These are phyloP conservation scores for Pichia sp. DNA, from an alignment of 1,139 yeast genomes.

Conservation along the genomic window DNA sequence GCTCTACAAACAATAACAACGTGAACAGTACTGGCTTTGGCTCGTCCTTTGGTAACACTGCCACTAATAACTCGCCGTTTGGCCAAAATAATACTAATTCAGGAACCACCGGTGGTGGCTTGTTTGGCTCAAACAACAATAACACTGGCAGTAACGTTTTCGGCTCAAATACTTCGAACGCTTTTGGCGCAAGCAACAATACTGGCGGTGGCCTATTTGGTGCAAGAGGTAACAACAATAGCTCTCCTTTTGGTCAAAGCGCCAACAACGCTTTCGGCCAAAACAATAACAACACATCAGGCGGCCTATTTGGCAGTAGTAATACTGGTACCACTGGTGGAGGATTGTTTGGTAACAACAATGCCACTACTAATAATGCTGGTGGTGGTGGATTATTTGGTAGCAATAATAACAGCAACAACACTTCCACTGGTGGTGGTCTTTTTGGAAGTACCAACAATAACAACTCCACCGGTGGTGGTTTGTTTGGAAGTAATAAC, in stretches of 20 bases:
- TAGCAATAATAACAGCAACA: conserved; percentile 19
- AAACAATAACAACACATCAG: conserved; percentile 15
- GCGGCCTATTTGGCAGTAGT: conserved; percentile 18
- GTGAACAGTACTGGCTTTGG: neutral
- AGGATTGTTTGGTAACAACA: conserved; percentile 29
- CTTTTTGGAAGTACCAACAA: conserved; percentile 37
- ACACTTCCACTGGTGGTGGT: conserved; percentile 30
- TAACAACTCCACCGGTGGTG: conserved; percentile 25
- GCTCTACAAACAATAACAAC: conserved; percentile 14
- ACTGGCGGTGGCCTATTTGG: conserved; percentile 30
- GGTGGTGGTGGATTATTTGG: conserved; percentile 16
- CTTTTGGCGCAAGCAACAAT: conserved; percentile 21
- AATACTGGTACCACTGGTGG: conserved; percentile 15
- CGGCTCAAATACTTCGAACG: conserved; percentile 39
- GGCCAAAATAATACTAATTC: conserved; percentile 22
- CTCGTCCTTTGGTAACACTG: neutral
- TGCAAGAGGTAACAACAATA: conserved; percentile 4
- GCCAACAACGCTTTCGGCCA: conserved; percentile 24
- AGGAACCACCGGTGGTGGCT: conserved; percentile 36
- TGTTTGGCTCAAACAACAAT: conserved; percentile 46
- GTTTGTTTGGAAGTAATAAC: conserved; percentile 33
- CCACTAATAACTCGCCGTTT: conserved; percentile 24
- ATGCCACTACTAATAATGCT: conserved; percentile 23
- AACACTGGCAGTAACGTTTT: conserved; percentile 17
- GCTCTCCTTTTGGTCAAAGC: conserved; percentile 21